Evolutionary conservation across 2,329 filamentous ascomycete genomes (phyloP).

Genomic region (Trichoderma polysporum): DNA sequence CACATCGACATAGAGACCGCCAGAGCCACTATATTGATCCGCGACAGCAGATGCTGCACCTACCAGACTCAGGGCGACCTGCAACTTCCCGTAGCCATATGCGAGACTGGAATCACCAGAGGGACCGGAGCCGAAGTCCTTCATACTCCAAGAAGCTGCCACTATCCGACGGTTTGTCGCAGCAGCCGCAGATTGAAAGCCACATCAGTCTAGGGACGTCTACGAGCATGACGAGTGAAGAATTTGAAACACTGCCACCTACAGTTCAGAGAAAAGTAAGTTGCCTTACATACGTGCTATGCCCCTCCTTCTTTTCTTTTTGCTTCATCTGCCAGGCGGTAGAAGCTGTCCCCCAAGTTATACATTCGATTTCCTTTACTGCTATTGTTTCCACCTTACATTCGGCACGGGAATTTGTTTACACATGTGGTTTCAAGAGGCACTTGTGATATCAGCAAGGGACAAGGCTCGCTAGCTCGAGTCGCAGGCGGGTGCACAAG

Average conservation of each 20-base stretch:
- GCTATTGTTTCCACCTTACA: conserved; percentile 15
- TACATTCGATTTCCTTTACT: neutral
- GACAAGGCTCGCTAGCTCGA: conserved; percentile 2
- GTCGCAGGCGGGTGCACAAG: neutral
- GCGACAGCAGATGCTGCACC: conserved; percentile 20
- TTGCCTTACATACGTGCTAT: conserved; percentile 22
- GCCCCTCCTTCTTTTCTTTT: neutral
- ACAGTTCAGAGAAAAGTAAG: conserved; percentile 59
- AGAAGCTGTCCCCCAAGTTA: neutral
- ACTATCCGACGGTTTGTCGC: conserved; percentile 27
- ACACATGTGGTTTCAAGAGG: conserved; percentile 8
- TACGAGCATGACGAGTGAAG: conserved; percentile 37
- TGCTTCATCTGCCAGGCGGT: neutral
- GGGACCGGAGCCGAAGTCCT: conserved; percentile 13
- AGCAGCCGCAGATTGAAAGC: conserved; percentile 23
- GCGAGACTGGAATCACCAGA: conserved; percentile 20
- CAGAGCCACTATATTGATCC: conserved; percentile 27
- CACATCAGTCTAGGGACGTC: conserved; percentile 29
- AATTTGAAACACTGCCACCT: conserved; percentile 54
- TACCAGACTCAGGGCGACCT: conserved; percentile 25
- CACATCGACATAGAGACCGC: conserved; percentile 24
- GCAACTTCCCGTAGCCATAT: conserved; percentile 31
- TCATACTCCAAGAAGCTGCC: conserved; percentile 23
- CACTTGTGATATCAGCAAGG: neutral
- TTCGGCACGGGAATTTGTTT: conserved; percentile 3